Evolutionary conservation across 164 flowering plant species (phyloP).

Genomic region (Nelumbo lutea): DNA sequence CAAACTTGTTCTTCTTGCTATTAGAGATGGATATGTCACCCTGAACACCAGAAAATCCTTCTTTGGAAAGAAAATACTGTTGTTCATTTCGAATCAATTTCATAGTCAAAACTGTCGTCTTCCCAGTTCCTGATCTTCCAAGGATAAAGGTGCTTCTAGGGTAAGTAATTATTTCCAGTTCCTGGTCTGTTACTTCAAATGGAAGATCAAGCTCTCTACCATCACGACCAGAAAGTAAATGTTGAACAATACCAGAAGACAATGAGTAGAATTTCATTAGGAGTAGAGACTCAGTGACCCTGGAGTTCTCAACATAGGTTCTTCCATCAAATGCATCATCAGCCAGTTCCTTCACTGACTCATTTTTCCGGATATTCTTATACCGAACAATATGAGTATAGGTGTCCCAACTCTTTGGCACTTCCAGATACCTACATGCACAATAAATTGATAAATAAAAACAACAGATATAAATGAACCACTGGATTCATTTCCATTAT

Average conservation of each 20-base stretch:
- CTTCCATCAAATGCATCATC: not conserved
- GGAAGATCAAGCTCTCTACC: constrained; percentile 22
- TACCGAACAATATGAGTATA: not conserved
- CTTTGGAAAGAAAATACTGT: not conserved
- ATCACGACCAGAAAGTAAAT: constrained; percentile 14
- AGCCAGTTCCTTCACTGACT: not conserved
- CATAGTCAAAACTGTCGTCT: constrained; percentile 20
- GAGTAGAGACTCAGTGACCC: constrained; percentile 15
- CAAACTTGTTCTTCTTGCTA: not conserved
- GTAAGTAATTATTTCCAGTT: constrained; percentile 15
- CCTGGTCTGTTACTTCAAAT: constrained; percentile 15
- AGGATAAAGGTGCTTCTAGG: constrained; percentile 18
- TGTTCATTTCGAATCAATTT: constrained; percentile 16
- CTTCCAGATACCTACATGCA: not conserved
- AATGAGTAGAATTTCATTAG: constrained; percentile 26
- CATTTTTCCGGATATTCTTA: not conserved
- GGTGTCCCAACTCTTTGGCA: not conserved
- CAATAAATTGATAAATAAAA: not conserved
- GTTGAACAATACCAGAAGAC: constrained; percentile 14
- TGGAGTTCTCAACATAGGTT: constrained; percentile 4
- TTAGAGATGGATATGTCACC: no score
- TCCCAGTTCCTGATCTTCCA: constrained; percentile 26
- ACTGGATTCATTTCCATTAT: no score
- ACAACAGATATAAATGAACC: not conserved
- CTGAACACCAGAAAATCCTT: not conserved